Percentiles rank a stretch among this genome's conserved stretches.
phyloP scores from a whole-genome alignment of 148 eudicot species.

The Pouteria glomerata region DNA sequence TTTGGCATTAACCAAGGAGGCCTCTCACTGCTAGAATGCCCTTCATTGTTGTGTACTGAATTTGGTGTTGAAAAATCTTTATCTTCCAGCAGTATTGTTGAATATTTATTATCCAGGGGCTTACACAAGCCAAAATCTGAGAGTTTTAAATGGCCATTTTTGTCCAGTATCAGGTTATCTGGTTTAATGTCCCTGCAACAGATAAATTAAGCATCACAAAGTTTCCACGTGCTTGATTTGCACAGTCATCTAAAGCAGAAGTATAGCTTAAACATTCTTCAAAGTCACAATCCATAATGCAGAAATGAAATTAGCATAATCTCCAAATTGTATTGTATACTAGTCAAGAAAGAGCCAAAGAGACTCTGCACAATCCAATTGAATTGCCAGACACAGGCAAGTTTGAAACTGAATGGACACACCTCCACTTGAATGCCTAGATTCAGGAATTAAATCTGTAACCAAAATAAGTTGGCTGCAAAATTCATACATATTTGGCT shows the following conservation, averaged over 20 bases:
- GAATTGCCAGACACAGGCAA: conserved; percentile 1
- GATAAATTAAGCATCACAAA: too few relatives aligned
- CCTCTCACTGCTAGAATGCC: conserved; percentile 23
- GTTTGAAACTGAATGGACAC: conserved; percentile 7
- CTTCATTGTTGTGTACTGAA: conserved; percentile 29
- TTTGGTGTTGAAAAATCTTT: conserved; percentile 39
- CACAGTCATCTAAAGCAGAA: neutral
- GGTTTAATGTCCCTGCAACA: conserved; percentile 68
- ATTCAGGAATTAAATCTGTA: too few relatives aligned
- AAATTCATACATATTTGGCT: too few relatives aligned
- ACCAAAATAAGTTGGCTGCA: too few relatives aligned
- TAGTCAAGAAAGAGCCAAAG: conserved; percentile 1
- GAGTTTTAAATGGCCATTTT: conserved; percentile 68
- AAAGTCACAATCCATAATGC: neutral
- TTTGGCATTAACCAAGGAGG: conserved; percentile 69
- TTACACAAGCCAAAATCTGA: conserved; percentile 81
- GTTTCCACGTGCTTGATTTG: neutral
- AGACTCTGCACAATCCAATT: neutral
- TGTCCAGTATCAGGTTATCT: conserved; percentile 68
- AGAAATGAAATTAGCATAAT: neutral
- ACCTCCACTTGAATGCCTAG: too few relatives aligned
- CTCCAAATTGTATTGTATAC: neutral
- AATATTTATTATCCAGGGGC: conserved; percentile 51
- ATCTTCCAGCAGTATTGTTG: conserved; percentile 47
- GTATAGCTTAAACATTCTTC: neutral